Evolutionary conservation across 140 eudicot species (phyloP).

Genomic region (Stevia rebaudiana): DNA sequence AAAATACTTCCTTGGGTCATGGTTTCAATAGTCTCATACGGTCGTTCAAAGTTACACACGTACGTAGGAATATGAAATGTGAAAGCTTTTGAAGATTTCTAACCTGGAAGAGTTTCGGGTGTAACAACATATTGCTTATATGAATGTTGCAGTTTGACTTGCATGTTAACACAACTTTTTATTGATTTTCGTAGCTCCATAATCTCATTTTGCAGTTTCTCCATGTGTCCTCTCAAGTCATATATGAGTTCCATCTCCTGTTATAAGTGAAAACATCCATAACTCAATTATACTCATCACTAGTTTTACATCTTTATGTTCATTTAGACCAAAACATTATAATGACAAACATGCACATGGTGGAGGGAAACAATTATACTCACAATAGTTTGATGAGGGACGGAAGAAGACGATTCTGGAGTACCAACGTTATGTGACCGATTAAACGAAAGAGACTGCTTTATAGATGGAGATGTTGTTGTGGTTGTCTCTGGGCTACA

Average conservation of each 20-base stretch:
- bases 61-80: not conserved
- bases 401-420: slow-evolving; percentile 21
- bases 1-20: no score
- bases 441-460: slow-evolving; percentile 25
- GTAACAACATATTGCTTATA: slow-evolving; percentile 31
- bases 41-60: no score
- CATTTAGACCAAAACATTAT: not conserved
- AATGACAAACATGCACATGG: not conserved
- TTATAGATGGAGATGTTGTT: slow-evolving; percentile 44
- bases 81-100: not conserved
- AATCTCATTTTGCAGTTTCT: slow-evolving; percentile 73
- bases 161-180: slow-evolving; percentile 65
- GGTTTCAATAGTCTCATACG: no score
- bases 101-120: slow-evolving; percentile 29
- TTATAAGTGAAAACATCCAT: not conserved
- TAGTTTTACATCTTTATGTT: no score
- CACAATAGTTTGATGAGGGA: slow-evolving; percentile 42
- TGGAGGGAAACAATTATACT: slow-evolving; percentile 21
- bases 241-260: slow-evolving; percentile 80
- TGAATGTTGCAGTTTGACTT: slow-evolving; percentile 53
- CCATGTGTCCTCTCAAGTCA: slow-evolving; percentile 77
- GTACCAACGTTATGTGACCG: slow-evolving; percentile 30
- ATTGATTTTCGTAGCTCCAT: slow-evolving; percentile 56
- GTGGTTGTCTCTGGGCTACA: slow-evolving; percentile 36
- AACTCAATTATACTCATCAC: not conserved